Evolutionary conservation across 2,329 filamentous ascomycete species (phyloP).

Genomic region (Pezicula radicicola): DNA sequence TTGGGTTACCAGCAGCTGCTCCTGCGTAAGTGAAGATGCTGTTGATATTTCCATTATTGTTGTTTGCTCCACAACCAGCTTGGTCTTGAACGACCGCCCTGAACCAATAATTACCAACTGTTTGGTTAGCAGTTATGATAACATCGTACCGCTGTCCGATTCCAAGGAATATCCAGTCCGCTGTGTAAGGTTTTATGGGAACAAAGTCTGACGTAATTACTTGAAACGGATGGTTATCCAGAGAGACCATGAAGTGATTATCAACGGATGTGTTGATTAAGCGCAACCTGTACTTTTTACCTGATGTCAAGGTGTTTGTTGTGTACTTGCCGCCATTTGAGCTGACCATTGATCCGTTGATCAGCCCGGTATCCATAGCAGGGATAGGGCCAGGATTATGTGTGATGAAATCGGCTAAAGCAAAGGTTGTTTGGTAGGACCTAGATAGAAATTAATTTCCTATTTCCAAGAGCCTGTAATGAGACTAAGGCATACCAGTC

Average conservation of each 20-base stretch:
- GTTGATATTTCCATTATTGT: conserved; percentile 11
- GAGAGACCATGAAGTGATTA: conserved; percentile 39
- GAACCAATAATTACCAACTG: conserved; percentile 41
- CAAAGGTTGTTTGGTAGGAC: conserved; percentile 31
- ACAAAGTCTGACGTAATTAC: conserved; percentile 62
- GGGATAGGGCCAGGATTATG: not conserved
- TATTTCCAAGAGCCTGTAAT: too few species aligned
- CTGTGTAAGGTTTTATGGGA: conserved; percentile 59
- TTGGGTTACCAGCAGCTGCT: conserved; percentile 2
- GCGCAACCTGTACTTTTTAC: conserved; percentile 39
- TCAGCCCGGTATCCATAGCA: conserved; percentile 39
- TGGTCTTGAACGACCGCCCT: conserved; percentile 51
- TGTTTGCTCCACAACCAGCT: conserved; percentile 23
- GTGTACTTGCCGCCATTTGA: conserved; percentile 9
- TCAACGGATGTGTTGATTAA: conserved; percentile 43
- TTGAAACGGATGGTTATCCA: conserved; percentile 52
- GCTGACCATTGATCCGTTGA: conserved; percentile 39
- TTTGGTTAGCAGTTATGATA: conserved; percentile 43
- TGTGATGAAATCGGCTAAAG: conserved; percentile 24
- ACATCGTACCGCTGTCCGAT: conserved; percentile 46
- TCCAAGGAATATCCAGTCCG: conserved; percentile 55
- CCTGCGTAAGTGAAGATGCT: conserved; percentile 13
- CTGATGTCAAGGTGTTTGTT: conserved; percentile 4
- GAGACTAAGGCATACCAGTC: conserved; percentile 5
- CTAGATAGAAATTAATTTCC: too few species aligned